Evolutionary conservation across 2,329 filamentous ascomycete genomes (phyloP), one percentile per base, ranked within the genome.

Genomic region (Leptographium lundbergii): DNA sequence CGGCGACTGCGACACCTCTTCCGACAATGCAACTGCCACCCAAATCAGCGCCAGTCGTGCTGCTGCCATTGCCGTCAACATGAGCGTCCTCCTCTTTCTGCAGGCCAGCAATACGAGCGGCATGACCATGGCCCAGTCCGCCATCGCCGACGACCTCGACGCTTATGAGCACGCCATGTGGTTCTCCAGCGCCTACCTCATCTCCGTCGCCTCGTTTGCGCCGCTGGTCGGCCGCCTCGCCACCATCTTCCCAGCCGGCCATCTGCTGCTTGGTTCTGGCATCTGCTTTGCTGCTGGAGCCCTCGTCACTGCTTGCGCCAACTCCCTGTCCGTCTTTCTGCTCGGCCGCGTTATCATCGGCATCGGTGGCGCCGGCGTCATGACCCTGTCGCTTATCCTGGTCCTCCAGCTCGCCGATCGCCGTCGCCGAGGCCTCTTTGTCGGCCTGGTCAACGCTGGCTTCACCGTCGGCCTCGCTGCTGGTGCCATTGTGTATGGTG

Each of bases 111-210:
- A 94, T 67, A 89, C 91, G 72, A 89, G 85, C 14, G 84, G 89
- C 65, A 85, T 95, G 68, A 88, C 88, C 6, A 91, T 90, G 59
- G 88, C 87, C 1, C 89, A 94, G 71, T 88, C 85, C 9, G 77
- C 77, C 56, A 89, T 95, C 63, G 88, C 89, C 2, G 80, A 79
- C 9, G 88, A 92, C 63, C 75, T 95, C 2, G 77, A 88, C 70
- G 82, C 87, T 1, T 91, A 89, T 66, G 82, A 85, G 59, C 75
- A 83, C 59, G 84, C 84, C 42, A 87, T 83, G 70, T 95, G 89
- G 89, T 90, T 94, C 68, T 90, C 87, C 9, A 89, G 87, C 36
- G 78, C 86, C 2, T 95, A 89, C 68, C 76, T 94, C 54, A 77
- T 81, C 62, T 69, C 74, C 65, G 76, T 77, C 79, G 89, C 79